A percentile compares a stretch with the other conserved stretches of the same genome.
These are phyloP conservation scores for Boechera divaricarpa DNA, from an alignment of 345 rosid genomes.

Conservation along the genomic window DNA sequence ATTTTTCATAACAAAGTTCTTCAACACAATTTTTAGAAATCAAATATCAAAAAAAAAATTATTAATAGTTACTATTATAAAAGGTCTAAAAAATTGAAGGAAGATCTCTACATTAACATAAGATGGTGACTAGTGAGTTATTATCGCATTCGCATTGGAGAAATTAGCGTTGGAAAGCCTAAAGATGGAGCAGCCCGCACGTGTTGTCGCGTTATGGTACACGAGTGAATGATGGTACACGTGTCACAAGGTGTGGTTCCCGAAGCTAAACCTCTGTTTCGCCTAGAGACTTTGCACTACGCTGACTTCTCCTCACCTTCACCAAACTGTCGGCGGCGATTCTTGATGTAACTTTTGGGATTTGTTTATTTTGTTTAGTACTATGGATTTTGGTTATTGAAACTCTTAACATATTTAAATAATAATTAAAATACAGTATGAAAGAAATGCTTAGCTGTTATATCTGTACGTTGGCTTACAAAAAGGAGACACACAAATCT, in stretches of 20 bases:
- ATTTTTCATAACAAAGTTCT: not conserved
- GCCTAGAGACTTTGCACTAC: slow-evolving; percentile 16
- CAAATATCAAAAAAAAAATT: too few relatives aligned
- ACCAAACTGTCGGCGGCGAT: slow-evolving; percentile 47
- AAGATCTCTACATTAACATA: not conserved
- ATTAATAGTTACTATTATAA: not conserved
- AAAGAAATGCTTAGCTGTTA: slow-evolving; percentile 58
- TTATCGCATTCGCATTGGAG: not conserved
- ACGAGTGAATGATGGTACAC: slow-evolving; percentile 17
- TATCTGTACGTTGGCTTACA: slow-evolving; percentile 52
- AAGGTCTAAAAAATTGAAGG: not conserved
- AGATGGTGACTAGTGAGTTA: not conserved
- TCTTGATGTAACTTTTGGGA: not conserved
- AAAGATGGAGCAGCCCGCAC: slow-evolving; percentile 11
- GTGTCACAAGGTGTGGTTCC: slow-evolving; percentile 24
- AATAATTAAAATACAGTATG: not conserved
- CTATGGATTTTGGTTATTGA: slow-evolving; percentile 29
- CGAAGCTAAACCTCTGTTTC: slow-evolving; percentile 2
- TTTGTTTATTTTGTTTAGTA: slow-evolving; percentile 18
- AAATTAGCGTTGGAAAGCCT: not conserved
- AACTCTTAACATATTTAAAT: not conserved
- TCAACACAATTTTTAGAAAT: not conserved
- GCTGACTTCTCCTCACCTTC: slow-evolving; percentile 26
- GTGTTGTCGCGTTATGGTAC: slow-evolving; percentile 26
- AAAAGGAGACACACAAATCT: slow-evolving; percentile 55